Evolutionary conservation across 2,329 filamentous ascomycete genomes (phyloP), one percentile per base, ranked within the genome.

Genomic region (Arthrobotrys conoides): DNA sequence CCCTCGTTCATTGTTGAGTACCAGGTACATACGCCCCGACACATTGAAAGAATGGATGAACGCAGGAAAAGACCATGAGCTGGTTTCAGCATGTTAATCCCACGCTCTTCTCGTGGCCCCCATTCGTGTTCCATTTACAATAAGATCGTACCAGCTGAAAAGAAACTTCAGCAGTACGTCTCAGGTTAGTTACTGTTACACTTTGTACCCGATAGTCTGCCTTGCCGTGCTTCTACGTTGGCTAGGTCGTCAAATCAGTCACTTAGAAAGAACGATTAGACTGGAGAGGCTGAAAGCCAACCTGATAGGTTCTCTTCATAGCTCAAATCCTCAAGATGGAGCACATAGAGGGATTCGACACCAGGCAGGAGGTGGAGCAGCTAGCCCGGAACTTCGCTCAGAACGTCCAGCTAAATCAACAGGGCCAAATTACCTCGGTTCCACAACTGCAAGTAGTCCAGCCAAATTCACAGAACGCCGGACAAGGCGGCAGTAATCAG

Each of bases 51-150:
- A 30, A 30, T 30, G 27, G 6, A 24, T n/a, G 41, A 46, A 46
- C 18, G 49, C 27, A 30, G 27, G 27, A 30, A 30, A 6, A 57
- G 3, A 27, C 49, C n/a, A 57, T 41, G 55, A 41, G 55, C 2
- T 36, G 55, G 55, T 61, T 61, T 44, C 14, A 61, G 55, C 55
- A 61, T n/a, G 55, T 61, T 61, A 61, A 22, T 61, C 8, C 18
- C 33, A 41, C 36, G 18, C 8, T 0, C 20, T 1, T 5, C 33
- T 16, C 10, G 27, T 30, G 27, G 27, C 27, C 27, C 6, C 6
- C 27, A 24, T 24, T 18, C 5, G 10, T 20, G 53, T 10, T 22
- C 27, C 18, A 4, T 24, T n/a, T 10, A 30, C 27, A 30, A 6
- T 16, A 38, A 38, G 4, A 9, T 24, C 20, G 18, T 49, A 49